Evolutionary conservation across 2,329 filamentous ascomycete species (phyloP).

Genomic region (Colletotrichum spaethianum): DNA sequence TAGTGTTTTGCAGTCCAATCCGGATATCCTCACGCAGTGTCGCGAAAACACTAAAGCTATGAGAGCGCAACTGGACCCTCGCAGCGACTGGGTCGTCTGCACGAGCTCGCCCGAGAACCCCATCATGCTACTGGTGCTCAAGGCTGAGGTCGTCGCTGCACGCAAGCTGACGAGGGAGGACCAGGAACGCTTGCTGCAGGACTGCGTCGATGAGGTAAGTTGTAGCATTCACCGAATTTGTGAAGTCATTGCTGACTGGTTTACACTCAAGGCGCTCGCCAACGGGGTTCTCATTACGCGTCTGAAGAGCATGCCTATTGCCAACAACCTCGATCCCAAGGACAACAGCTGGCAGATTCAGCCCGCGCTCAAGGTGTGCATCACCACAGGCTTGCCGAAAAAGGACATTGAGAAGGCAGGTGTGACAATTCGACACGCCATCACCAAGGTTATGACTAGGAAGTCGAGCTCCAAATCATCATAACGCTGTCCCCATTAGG

Average conservation of each 20-base stretch:
- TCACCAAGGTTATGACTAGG: slow-evolving; percentile 89
- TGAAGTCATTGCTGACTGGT: background rate
- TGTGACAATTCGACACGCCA: slow-evolving; percentile 87
- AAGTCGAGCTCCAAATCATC: slow-evolving; percentile 62
- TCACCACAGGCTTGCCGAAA: slow-evolving; percentile 88
- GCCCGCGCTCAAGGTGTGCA: slow-evolving; percentile 91
- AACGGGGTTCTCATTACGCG: slow-evolving; percentile 93
- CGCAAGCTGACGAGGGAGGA: slow-evolving; percentile 79
- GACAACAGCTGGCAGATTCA: slow-evolving; percentile 79
- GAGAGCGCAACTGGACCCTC: slow-evolving; percentile 88
- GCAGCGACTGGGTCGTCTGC: slow-evolving; percentile 92
- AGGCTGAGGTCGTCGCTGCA: slow-evolving; percentile 83
- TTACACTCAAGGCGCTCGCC: slow-evolving; percentile 74
- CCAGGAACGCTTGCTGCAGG: slow-evolving; percentile 87
- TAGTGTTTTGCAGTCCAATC: slow-evolving; percentile 86
- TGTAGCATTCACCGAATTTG: background rate
- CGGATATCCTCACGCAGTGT: slow-evolving; percentile 83
- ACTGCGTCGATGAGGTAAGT: slow-evolving; percentile 95
- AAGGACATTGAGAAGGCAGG: slow-evolving; percentile 98
- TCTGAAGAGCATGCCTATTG: slow-evolving; percentile 82
- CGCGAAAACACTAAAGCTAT: slow-evolving; percentile 90
- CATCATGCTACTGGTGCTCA: slow-evolving; percentile 85
- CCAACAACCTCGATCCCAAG: slow-evolving; percentile 73
- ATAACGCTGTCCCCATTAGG: background rate
- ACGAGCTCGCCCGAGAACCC: slow-evolving; percentile 89